Percentiles rank a stretch among this genome's conserved stretches.
phyloP scores from a whole-genome alignment of 176 grass and related monocot species.

The Saccharum officinarum region DNA sequence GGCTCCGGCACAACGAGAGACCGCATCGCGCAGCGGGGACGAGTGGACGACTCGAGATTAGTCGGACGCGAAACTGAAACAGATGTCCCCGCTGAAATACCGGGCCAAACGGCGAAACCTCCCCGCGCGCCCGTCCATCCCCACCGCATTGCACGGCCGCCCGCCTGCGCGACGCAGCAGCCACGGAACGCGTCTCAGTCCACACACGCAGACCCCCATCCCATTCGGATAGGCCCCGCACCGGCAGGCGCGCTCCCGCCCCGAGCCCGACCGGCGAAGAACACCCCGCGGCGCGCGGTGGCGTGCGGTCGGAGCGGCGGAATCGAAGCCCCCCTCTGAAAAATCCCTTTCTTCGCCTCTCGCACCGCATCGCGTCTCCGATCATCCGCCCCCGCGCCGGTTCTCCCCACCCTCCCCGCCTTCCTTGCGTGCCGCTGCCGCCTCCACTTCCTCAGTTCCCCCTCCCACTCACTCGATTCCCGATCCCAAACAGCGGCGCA shows the following conservation, averaged over 20 bases:
- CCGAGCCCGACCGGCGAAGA: slow-evolving; percentile 15
- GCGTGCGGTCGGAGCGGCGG: slow-evolving; percentile 27
- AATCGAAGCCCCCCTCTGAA: not conserved
- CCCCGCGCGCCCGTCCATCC: too few species aligned
- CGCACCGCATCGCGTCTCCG: slow-evolving; percentile 21
- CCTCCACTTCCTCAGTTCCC: slow-evolving; percentile 1
- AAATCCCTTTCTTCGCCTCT: slow-evolving; percentile 22
- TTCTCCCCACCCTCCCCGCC: slow-evolving; percentile 10
- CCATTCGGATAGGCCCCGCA: slow-evolving; percentile 31
- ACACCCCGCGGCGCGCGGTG: slow-evolving; percentile 25
- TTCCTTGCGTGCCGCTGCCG: slow-evolving; percentile 53
- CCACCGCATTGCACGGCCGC: slow-evolving; percentile 11
- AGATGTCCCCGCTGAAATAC: too few species aligned
- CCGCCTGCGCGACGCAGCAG: not conserved
- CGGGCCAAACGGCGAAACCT: too few species aligned
- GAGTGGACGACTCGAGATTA: not conserved
- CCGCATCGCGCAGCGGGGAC: not conserved
- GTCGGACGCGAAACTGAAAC: too few species aligned
- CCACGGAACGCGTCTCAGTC: not conserved
- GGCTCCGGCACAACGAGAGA: not conserved
- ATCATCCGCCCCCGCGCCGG: too few species aligned
- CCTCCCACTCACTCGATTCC: slow-evolving; percentile 23
- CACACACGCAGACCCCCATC: not conserved
- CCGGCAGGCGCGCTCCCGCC: not conserved
- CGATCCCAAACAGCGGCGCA: not conserved